Evolutionary conservation across 257 asterid genomes (phyloP).

Genomic region (Paraleonurus japonicus): DNA sequence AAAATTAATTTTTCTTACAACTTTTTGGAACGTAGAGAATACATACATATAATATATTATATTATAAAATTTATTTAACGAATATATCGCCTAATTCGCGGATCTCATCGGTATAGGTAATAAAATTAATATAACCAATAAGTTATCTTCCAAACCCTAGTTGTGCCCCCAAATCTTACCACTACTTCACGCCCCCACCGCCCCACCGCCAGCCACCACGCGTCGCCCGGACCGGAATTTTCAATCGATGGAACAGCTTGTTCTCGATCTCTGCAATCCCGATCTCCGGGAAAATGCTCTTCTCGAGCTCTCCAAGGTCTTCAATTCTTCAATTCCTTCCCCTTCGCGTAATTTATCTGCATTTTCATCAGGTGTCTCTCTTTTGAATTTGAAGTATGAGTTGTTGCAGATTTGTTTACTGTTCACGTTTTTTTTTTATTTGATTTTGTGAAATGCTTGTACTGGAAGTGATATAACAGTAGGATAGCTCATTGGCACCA

Average conservation of each 20-base stretch:
- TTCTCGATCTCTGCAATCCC: conserved; percentile 69
- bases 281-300: conserved; percentile 78
- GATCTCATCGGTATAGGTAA: no score
- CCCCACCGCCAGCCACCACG: no score
- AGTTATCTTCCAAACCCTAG: no score
- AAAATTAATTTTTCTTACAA: no score
- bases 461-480: neutral
- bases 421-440: neutral
- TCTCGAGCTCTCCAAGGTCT: conserved; percentile 75
- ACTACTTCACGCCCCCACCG: no score
- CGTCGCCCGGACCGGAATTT: conserved; percentile 52
- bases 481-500: neutral
- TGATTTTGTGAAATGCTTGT: neutral
- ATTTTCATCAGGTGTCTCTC: neutral
- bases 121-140: no score
- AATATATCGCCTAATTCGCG: no score
- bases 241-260: conserved; percentile 69
- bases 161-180: no score
- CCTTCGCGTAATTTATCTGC: neutral
- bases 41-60: no score
- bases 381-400: neutral
- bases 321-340: neutral
- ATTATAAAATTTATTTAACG: no score
- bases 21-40: no score
- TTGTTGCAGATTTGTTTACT: neutral